phyloP scores from a whole-genome alignment of 2,329 filamentous ascomycete genomes.

The Fusarium austroafricanum region DNA sequence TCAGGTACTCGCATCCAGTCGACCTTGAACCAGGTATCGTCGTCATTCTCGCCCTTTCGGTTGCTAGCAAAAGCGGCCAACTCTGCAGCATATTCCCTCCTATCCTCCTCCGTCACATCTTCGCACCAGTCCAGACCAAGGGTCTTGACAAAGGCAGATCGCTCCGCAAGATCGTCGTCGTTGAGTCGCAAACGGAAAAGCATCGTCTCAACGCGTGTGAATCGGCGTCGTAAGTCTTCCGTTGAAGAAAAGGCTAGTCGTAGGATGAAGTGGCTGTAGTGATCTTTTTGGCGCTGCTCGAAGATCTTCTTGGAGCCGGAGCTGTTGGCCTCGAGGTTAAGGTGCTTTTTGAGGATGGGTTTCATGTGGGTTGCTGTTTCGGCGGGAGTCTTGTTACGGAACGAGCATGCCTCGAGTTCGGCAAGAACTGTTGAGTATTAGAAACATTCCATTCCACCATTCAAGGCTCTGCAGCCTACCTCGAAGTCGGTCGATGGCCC shows the following conservation, averaged over 20 bases:
- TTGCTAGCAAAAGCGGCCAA: slow-evolving; percentile 63
- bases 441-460: neutral
- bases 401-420: slow-evolving; percentile 93
- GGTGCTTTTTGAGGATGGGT: slow-evolving; percentile 86
- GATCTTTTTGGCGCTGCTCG: slow-evolving; percentile 88
- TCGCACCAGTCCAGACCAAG: slow-evolving; percentile 94
- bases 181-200: slow-evolving; percentile 87
- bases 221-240: slow-evolving; percentile 88
- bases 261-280: slow-evolving; percentile 98
- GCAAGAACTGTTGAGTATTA: slow-evolving; percentile 72
- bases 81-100: slow-evolving; percentile 69
- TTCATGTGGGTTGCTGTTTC: slow-evolving; percentile 89
- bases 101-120: slow-evolving; percentile 82
- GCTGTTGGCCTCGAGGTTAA: slow-evolving; percentile 82
- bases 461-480: slow-evolving; percentile 59
- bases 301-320: slow-evolving; percentile 69
- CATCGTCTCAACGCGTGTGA: slow-evolving; percentile 87
- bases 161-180: slow-evolving; percentile 79
- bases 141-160: slow-evolving; percentile 78
- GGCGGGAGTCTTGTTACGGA: slow-evolving; percentile 86
- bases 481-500: slow-evolving; percentile 92
- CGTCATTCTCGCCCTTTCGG: slow-evolving; percentile 65
- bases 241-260: slow-evolving; percentile 92
- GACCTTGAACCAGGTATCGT: slow-evolving; percentile 94
- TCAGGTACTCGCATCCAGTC: slow-evolving; percentile 96